Evolutionary conservation across 2,329 filamentous ascomycete genomes (phyloP), one percentile per base, ranked within the genome.

Genomic region (Hypoxylon sp.): DNA sequence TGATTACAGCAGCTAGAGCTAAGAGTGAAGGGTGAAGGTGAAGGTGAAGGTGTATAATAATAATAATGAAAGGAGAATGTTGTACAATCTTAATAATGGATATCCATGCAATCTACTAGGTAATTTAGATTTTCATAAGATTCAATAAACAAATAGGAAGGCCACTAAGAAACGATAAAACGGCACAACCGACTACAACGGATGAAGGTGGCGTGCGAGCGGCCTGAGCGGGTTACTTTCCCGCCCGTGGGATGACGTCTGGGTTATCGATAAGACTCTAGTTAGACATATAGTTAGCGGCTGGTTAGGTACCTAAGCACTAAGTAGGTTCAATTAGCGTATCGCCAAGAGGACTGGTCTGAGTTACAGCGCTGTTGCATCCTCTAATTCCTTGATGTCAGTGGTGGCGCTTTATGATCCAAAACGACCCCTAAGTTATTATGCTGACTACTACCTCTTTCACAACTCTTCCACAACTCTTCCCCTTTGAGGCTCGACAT

Each of bases 341-440:
- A 58, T 37, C 37, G 37, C 46, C 35, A 53, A 59, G 26, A 50
- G 9, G 22, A 13, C 51, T 17, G 14, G 37, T 17, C 24, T 6
- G 42, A 9, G 53, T 19, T 39, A 47, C 24, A 53, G 63, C 42
- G 46, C 51, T 24, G 37, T 51, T 53, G 22, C 26, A 44, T 53
- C 29, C 53, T 54, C 19, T 33, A 55, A 24, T 26, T 70, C 57
- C 59, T 60, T 67, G 64, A 70, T 67, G 64, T 70, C 64, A 67
- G 57, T 37, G 59, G 52, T 35, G 59, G 52, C 48, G 24, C 26
- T 67, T 59, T 53, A 17, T 67, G 47, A 48, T 33, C 46, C 51
- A 51, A 59, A 22, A 63, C 44, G 14, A 24, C 54, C 22, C 51
- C 24, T 52, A 11, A 54, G 33, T 42, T 62, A 33, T 37, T 37